Conservation (phyloP, 768 basidiomycete species). For the Rhodotorula graminis region DNA sequence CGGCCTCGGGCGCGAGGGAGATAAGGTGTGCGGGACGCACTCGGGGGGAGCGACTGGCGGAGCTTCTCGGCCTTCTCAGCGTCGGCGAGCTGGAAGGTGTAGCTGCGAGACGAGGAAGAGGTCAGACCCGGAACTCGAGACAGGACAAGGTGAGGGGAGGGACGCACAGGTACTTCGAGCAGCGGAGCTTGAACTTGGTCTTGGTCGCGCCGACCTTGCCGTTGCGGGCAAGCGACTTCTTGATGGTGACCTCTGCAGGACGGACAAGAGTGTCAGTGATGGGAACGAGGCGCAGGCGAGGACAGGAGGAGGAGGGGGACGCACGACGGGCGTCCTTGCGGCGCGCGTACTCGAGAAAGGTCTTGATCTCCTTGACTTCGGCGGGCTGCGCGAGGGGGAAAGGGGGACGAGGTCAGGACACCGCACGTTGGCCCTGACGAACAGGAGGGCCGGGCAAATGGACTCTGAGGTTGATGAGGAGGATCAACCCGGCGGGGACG, state of each 20-base stretch:
- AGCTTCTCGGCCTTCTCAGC: slow-evolving; percentile 98
- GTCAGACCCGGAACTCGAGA: neutral
- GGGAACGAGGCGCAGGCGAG: neutral
- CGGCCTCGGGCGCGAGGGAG: neutral
- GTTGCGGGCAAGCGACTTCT: slow-evolving; percentile 60
- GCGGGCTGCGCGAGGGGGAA: slow-evolving; percentile 62
- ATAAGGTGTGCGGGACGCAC: slow-evolving; percentile 53
- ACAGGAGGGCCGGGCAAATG: slow-evolving; percentile 12
- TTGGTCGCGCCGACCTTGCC: slow-evolving; percentile 44
- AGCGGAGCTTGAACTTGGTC: slow-evolving; percentile 99
- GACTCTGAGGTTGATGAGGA: slow-evolving; percentile 5
- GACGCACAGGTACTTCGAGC: slow-evolving; percentile 70
- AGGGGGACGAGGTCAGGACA: neutral
- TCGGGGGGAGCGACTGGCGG: slow-evolving; percentile 87
- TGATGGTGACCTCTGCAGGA: slow-evolving; percentile 75
- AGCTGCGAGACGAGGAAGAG: slow-evolving; percentile 45
- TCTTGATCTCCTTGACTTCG: slow-evolving; percentile 97
- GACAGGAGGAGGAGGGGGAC: neutral
- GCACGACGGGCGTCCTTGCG: slow-evolving; percentile 75
- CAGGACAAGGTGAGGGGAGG: neutral
- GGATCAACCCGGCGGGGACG: neutral
- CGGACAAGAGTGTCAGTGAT: neutral
- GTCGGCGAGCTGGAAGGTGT: slow-evolving; percentile 94
- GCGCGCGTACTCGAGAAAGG: slow-evolving; percentile 93
- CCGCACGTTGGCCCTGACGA: neutral